phyloP scores from a whole-genome alignment of 768 basidiomycete species.

The Podaxis rugospora region DNA sequence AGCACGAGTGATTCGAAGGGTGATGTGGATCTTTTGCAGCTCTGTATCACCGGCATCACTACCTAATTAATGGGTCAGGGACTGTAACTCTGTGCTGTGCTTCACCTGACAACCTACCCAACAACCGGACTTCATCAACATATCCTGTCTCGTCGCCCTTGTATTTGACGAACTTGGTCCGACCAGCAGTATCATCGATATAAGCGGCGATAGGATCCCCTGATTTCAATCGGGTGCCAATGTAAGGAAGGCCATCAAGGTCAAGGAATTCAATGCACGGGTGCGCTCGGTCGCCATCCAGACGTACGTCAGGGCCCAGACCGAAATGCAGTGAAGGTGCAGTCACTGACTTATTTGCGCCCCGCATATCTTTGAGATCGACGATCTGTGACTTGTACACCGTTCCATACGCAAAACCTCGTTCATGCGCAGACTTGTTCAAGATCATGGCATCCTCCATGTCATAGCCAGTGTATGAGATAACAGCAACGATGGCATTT shows the following conservation, averaged over 20 bases:
- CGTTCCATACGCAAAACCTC: conserved; percentile 95
- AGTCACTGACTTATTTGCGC: conserved; percentile 52
- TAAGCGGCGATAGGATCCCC: conserved; percentile 87
- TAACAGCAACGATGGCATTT: conserved; percentile 98
- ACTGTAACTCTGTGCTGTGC: background rate
- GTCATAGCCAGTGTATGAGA: conserved; percentile 99
- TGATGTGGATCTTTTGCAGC: conserved; percentile 90
- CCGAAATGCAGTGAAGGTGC: conserved; percentile 86
- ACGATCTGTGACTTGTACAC: conserved; percentile 93
- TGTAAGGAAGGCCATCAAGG: conserved; percentile 76
- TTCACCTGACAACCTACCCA: conserved; percentile 50
- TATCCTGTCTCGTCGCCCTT: conserved; percentile 93
- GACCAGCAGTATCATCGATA: conserved; percentile 76
- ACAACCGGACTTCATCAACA: conserved; percentile 85
- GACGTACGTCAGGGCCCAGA: conserved; percentile 68
- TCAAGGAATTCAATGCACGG: conserved; percentile 54
- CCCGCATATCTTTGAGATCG: conserved; percentile 79
- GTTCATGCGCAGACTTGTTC: conserved; percentile 97
- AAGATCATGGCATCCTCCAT: conserved; percentile 99
- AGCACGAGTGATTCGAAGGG: conserved; percentile 86
- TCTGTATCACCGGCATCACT: conserved; percentile 84
- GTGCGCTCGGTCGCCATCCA: conserved; percentile 41
- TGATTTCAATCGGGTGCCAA: conserved; percentile 63
- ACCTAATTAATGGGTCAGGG: conserved; percentile 39
- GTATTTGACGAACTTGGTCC: conserved; percentile 87